phyloP scores from a whole-genome alignment of 2,329 filamentous ascomycete genomes.

The Thielaviopsis populi region DNA sequence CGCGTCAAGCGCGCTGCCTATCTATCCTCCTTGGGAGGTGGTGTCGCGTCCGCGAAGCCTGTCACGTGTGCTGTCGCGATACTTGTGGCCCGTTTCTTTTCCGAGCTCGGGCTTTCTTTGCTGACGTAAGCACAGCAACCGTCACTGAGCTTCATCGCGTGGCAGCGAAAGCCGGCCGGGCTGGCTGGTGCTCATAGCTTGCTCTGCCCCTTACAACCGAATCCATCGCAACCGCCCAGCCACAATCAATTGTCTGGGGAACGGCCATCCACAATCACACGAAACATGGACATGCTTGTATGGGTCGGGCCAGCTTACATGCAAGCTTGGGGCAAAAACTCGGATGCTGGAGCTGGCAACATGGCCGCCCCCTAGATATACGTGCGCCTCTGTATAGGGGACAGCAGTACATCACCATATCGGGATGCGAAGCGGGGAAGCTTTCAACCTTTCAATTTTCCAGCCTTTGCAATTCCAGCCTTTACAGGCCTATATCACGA shows the following conservation, averaged over 20 bases:
- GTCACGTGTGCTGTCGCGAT: not conserved
- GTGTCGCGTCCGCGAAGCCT: not conserved
- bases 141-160: too few relatives aligned
- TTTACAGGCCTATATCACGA: not conserved
- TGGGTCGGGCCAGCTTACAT: not conserved
- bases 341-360: too few relatives aligned
- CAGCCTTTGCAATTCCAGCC: not conserved
- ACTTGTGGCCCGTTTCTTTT: too few relatives aligned
- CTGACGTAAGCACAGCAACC: too few relatives aligned
- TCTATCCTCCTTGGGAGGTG: not conserved
- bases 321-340: too few relatives aligned
- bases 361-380: not conserved
- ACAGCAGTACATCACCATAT: not conserved
- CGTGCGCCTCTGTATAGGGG: not conserved
- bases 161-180: not conserved
- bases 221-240: not conserved
- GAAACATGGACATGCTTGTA: not conserved
- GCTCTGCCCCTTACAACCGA: not conserved
- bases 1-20: not conserved
- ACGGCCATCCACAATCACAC: not conserved
- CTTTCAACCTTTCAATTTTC: not conserved
- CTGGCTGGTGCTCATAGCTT: not conserved
- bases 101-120: too few relatives aligned
- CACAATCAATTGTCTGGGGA: not conserved
- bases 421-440: not conserved